phyloP scores from a whole-genome alignment of 768 basidiomycete genomes.

The Naganishia randhawae region DNA sequence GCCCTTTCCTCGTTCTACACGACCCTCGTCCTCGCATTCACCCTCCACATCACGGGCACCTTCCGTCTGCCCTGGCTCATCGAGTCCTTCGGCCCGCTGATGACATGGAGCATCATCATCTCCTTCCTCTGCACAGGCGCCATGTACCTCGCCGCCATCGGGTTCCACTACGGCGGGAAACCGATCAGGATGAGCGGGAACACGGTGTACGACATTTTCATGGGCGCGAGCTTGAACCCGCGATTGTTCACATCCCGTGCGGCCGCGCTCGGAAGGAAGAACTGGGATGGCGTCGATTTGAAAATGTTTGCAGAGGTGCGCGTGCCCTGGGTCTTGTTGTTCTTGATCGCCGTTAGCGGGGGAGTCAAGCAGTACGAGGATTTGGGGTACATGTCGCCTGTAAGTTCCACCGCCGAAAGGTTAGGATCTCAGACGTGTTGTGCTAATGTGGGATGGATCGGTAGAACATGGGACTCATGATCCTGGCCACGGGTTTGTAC shows the following conservation, averaged over 20 bases:
- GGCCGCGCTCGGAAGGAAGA: conserved; percentile 24
- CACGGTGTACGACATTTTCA: conserved; percentile 90
- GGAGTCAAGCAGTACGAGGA: conserved; percentile 92
- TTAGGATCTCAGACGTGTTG: too few species aligned
- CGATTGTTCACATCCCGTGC: conserved; percentile 56
- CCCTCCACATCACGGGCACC: conserved; percentile 70
- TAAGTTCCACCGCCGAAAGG: conserved; percentile 55
- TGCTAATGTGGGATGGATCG: neutral
- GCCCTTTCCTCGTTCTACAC: conserved; percentile 78
- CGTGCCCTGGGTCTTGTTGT: conserved; percentile 93
- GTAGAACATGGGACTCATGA: conserved; percentile 95
- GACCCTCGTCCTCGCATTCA: conserved; percentile 69
- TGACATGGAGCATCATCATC: conserved; percentile 91
- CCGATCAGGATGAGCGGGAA: conserved; percentile 92
- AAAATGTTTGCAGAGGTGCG: conserved; percentile 99
- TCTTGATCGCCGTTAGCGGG: conserved; percentile 86
- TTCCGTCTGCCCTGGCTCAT: conserved; percentile 93
- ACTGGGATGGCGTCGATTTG: conserved; percentile 71
- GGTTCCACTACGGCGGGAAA: conserved; percentile 61
- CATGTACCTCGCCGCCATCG: conserved; percentile 73
- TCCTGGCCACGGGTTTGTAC: conserved; percentile 91
- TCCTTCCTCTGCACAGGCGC: conserved; percentile 77
- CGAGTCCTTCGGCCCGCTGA: conserved; percentile 90
- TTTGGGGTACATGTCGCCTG: conserved; percentile 85
- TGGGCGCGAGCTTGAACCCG: conserved; percentile 93